Conservation (phyloP, 1,284 basidiomycete species). For the Papiliotrema flavescens region DNA sequence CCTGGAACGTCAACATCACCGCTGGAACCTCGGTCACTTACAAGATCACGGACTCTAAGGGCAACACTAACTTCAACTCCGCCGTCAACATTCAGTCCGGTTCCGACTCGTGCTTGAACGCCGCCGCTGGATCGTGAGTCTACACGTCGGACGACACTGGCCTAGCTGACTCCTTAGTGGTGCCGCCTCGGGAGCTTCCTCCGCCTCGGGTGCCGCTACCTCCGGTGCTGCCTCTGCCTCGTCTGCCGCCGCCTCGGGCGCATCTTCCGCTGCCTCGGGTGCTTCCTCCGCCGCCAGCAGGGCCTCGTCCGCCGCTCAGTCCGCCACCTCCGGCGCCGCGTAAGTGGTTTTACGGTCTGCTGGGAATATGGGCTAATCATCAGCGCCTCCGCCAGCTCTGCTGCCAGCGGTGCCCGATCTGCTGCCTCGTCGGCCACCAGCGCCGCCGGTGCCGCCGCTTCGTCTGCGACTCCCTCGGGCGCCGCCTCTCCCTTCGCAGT, state of each 20-base stretch:
- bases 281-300: not conserved
- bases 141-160: not conserved
- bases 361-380: not conserved
- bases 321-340: not conserved
- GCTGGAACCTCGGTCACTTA: conserved; percentile 50
- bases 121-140: not conserved
- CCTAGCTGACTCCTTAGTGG: not conserved
- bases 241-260: conserved; percentile 1
- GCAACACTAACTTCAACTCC: conserved; percentile 31
- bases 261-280: not conserved
- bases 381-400: not conserved
- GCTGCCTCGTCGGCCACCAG: conserved; percentile 7
- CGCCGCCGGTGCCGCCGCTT: conserved; percentile 8
- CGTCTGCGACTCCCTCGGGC: conserved; percentile 9
- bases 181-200: conserved; percentile 11
- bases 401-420: conserved; percentile 5
- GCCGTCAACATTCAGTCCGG: conserved; percentile 18
- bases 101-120: not conserved
- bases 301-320: conserved; percentile 1
- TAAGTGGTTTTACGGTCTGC: not conserved
- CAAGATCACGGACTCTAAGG: conserved; percentile 35
- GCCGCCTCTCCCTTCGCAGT: conserved; percentile 5
- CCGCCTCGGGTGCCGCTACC: conserved; percentile 4
- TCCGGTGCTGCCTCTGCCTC: conserved; percentile 6
- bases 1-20: conserved; percentile 63